These are phyloP conservation scores for Mycena filopes DNA, from an alignment of 768 basidiomycete genomes.

Conservation along the genomic window DNA sequence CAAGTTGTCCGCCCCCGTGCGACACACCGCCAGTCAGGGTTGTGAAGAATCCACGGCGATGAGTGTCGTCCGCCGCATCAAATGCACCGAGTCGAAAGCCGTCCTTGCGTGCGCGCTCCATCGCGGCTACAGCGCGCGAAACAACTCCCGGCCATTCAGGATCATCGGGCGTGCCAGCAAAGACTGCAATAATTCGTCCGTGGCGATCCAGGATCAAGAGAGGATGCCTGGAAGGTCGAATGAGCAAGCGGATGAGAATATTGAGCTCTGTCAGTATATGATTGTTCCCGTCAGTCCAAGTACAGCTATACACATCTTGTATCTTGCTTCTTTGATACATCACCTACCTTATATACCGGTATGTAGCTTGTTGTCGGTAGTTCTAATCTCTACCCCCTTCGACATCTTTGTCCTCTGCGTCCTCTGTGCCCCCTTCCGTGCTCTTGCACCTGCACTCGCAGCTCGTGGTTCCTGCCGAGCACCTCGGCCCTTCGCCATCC, in stretches of 20 bases:
- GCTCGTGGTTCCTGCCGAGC: too few species aligned
- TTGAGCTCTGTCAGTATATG: too few species aligned
- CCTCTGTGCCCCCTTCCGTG: too few species aligned
- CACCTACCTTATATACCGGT: too few species aligned
- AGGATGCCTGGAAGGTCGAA: not conserved
- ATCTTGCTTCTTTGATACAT: too few species aligned
- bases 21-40: constrained; percentile 38
- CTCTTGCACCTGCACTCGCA: too few species aligned
- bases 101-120: constrained; percentile 3
- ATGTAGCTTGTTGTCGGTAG: too few species aligned
- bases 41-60: constrained; percentile 36
- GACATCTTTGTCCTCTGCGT: too few species aligned
- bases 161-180: constrained; percentile 30
- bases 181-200: constrained; percentile 18
- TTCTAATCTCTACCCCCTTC: too few species aligned
- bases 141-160: constrained; percentile 11
- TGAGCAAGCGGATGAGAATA: not conserved
- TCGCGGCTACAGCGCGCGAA: constrained; percentile 3
- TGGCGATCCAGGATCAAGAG: constrained; percentile 17
- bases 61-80: constrained; percentile 4
- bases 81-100: constrained; percentile 4
- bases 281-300: too few species aligned
- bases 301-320: too few species aligned
- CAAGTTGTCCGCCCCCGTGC: constrained; percentile 42
- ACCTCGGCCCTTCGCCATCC: too few species aligned